Base-by-base conservation (phyloP, 495 filamentous ascomycete species). In the Hypoxylon perforatum region DNA sequence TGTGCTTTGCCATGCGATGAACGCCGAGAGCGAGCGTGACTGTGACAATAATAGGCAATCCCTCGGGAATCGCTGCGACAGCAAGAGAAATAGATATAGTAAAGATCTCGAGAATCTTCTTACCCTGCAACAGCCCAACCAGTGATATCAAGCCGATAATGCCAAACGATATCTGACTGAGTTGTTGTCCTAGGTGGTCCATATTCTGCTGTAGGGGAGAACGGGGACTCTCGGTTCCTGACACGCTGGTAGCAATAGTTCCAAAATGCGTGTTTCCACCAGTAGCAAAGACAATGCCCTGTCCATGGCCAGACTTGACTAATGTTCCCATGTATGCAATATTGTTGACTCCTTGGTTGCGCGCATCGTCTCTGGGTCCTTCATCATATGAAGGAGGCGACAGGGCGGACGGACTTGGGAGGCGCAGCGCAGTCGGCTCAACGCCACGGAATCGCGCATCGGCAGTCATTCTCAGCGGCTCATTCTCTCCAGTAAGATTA, bases 271-370 rank as follows among this genome's bases (percentile, higher is more conserved):
- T 99, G 57, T 91, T 88, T 19, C 89, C 88, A 48, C 95, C 95
- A 0, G 95, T 98, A 3, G 93, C 92, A 75, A 97, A 94, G 9
- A 99, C 95, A 56, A 99, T 88, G 33, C 95, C 95, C 73, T 96
- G 93, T 0, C 95, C 95, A 67, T 99, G 89, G n/a, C 95, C 95
- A 8, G 92, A 96, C 46, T 93, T 92, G 5, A 99, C 96, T 57
- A 99, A 78, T 5, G 95, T 99, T 4, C 95, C 95, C 96, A 98
- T 98, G 74, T 97, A 98, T 5, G 94, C 95, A 73, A 99, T 94
- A 69, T 97, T 97, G 51, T 85, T 80, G 10, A 70, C 62, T 21
- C 67, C 55, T n/a, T 62, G 67, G 38, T 77, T 55, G 67, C 75
- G 51, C 21, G 63, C 61, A 19, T 72, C 68, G 14, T 79, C 73